These are phyloP conservation scores for Trichosporon sp. DNA, from an alignment of 1,284 basidiomycete genomes.

Conservation along the genomic window DNA sequence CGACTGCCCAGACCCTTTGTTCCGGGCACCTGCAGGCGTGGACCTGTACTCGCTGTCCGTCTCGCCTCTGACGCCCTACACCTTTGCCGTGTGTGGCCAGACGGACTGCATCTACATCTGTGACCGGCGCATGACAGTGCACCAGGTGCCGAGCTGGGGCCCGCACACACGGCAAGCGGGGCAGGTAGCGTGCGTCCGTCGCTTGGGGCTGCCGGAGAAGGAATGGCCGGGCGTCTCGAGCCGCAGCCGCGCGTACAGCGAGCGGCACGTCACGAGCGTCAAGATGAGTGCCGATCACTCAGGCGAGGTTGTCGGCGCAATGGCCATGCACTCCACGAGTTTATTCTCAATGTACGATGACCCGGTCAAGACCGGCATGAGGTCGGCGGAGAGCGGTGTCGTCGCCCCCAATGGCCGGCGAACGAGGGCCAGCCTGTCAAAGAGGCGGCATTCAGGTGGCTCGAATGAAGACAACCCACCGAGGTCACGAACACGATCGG, in stretches of 20 bases:
- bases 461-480: neutral
- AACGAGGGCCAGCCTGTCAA: neutral
- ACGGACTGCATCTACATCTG: constrained; percentile 75
- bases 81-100: constrained; percentile 60
- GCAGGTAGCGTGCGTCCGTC: constrained; percentile 74
- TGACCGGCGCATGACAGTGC: constrained; percentile 76
- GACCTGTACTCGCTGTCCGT: constrained; percentile 59
- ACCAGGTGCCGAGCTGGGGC: constrained; percentile 74
- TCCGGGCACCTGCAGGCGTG: constrained; percentile 49
- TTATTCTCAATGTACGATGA: constrained; percentile 76
- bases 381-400: constrained; percentile 13
- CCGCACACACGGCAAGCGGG: constrained; percentile 53
- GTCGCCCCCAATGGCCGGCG: constrained; percentile 23
- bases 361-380: constrained; percentile 37
- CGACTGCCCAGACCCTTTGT: constrained; percentile 52
- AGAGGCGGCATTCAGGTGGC: neutral
- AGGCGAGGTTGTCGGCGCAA: constrained; percentile 69
- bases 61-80: constrained; percentile 57
- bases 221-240: constrained; percentile 45
- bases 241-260: constrained; percentile 46
- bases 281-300: constrained; percentile 74
- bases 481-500: neutral
- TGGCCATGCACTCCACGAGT: constrained; percentile 74
- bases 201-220: constrained; percentile 67
- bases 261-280: constrained; percentile 73